Conservation (phyloP, 768 basidiomycete genomes). For the Lactifluus pinguis region DNA sequence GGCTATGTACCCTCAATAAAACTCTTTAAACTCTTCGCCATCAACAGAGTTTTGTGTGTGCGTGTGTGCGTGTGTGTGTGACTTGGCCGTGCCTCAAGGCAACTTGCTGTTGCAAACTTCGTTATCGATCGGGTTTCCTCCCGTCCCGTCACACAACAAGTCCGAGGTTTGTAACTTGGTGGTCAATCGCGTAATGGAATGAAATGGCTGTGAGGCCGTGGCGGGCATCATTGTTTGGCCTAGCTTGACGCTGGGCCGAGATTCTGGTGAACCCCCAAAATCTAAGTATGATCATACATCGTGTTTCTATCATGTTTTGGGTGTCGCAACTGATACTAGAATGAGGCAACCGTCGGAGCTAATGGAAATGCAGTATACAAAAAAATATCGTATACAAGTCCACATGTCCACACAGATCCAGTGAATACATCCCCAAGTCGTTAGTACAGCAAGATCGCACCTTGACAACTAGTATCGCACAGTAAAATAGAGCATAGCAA, state of each 20-base stretch:
- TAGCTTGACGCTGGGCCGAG: too few species aligned
- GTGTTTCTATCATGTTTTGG: neutral
- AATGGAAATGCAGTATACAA: neutral
- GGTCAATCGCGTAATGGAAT: too few species aligned
- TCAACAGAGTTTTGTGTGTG: too few species aligned
- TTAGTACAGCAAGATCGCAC: slow-evolving; percentile 3
- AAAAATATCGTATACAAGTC: slow-evolving; percentile 4
- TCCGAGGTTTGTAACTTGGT: neutral
- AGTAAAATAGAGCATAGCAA: slow-evolving; percentile 4
- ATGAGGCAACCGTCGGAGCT: neutral
- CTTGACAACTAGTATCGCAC: slow-evolving; percentile 1
- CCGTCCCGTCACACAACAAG: neutral
- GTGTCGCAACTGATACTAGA: neutral
- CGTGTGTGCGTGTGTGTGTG: too few species aligned
- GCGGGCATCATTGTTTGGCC: too few species aligned
- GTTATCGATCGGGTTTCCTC: neutral
- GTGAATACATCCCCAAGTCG: neutral
- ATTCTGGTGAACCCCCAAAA: too few species aligned
- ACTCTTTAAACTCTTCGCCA: too few species aligned
- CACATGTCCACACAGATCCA: slow-evolving; percentile 9
- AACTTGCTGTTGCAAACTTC: neutral
- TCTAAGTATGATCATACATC: neutral
- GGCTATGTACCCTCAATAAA: too few species aligned
- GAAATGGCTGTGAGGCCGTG: too few species aligned
- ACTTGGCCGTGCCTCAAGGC: neutral